Evolutionary conservation across 176 grass and related monocot genomes (phyloP).

Genomic region (Oryza rufipogon): DNA sequence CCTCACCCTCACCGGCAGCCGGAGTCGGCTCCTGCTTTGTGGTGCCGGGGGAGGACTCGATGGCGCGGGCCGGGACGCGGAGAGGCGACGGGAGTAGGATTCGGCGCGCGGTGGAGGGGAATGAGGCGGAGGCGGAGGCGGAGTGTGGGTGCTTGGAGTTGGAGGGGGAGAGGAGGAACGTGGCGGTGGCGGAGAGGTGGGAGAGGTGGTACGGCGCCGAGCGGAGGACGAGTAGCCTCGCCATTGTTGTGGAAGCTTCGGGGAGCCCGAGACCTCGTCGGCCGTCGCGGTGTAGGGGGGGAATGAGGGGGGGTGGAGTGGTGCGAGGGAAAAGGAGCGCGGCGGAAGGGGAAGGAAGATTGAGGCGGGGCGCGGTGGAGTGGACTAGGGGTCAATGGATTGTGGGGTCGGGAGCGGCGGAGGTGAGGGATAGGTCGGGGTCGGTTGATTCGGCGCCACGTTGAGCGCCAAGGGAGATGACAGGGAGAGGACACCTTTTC

Average conservation of each 20-base stretch:
- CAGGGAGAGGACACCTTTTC: not conserved
- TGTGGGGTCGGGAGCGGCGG: conserved; percentile 32
- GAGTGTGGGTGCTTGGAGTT: conserved; percentile 31
- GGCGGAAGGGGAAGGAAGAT: not conserved
- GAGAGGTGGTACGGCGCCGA: conserved; percentile 54
- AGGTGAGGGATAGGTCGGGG: conserved; percentile 48
- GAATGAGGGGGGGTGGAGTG: not conserved
- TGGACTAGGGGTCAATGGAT: conserved; percentile 27
- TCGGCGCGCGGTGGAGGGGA: conserved; percentile 24
- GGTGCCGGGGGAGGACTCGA: conserved; percentile 53
- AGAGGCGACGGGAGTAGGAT: conserved; percentile 41
- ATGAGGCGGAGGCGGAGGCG: conserved; percentile 23
- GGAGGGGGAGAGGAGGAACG: conserved; percentile 32
- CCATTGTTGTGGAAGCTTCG: conserved; percentile 47
- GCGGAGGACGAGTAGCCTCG: conserved; percentile 60
- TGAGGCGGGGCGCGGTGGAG: not conserved
- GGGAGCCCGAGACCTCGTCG: not conserved
- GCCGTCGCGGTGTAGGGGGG: not conserved
- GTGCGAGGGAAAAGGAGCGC: not conserved
- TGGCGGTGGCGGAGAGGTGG: conserved; percentile 28
- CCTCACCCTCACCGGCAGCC: conserved; percentile 25
- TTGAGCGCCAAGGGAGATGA: conserved; percentile 19
- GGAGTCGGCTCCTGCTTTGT: conserved; percentile 49
- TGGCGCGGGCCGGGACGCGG: conserved; percentile 43
- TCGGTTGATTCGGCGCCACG: conserved; percentile 63